Percentiles rank a stretch among this genome's conserved stretches.
Evolutionary conservation across 106 monocot genomes (phyloP).

Genomic region (Amphibolis antarctica): DNA sequence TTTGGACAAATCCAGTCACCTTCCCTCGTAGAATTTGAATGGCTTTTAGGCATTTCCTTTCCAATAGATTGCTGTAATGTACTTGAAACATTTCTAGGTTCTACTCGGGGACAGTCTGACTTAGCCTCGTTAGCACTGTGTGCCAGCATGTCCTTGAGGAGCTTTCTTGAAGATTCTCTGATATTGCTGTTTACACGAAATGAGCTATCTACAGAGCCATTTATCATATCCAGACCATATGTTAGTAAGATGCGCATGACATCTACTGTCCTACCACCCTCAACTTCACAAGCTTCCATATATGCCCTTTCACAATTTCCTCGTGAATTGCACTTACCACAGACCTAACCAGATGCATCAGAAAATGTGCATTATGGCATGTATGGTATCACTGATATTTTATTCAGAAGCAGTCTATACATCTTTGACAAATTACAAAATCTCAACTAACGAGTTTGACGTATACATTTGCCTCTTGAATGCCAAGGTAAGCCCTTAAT

Average conservation of each 20-base stretch:
- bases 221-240: constrained; percentile 48
- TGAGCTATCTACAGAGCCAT: constrained; percentile 25
- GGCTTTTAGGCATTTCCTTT: constrained; percentile 16
- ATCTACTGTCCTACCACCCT: constrained; percentile 73
- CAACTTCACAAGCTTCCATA: constrained; percentile 40
- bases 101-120: neutral
- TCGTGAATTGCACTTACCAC: constrained; percentile 60
- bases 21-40: constrained; percentile 37
- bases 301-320: constrained; percentile 80
- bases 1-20: constrained; percentile 91
- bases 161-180: constrained; percentile 55
- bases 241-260: constrained; percentile 72
- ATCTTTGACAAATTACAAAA: too few species aligned
- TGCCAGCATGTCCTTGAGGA: constrained; percentile 44
- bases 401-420: too few species aligned
- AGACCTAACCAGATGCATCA: constrained; percentile 35
- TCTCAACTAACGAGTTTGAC: neutral
- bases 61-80: constrained; percentile 1
- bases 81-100: constrained; percentile 7
- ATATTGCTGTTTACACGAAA: constrained; percentile 24
- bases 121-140: constrained; percentile 8
- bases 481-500: constrained; percentile 71
- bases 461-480: constrained; percentile 76
- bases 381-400: neutral
- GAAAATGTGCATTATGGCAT: neutral